phyloP scores from a whole-genome alignment of 345 rosid species.

The Moricandia arvensis region DNA sequence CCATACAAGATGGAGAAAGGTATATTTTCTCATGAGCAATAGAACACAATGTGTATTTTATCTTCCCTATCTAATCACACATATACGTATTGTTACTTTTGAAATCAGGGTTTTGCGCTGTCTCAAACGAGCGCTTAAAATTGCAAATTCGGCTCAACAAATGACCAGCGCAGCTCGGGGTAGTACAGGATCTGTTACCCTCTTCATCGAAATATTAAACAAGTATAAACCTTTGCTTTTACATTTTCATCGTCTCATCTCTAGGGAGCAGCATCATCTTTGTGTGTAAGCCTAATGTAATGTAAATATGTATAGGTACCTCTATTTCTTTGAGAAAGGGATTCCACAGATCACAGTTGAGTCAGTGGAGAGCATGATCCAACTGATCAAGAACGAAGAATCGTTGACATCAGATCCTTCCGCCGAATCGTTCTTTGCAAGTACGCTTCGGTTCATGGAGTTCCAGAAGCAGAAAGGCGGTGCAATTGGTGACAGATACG shows the following conservation, averaged over 20 bases:
- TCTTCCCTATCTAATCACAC: no score
- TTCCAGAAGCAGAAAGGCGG: constrained; percentile 98
- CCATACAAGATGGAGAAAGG: constrained; percentile 94
- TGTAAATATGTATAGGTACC: constrained; percentile 51
- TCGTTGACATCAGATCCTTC: constrained; percentile 52
- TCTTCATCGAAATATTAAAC: constrained; percentile 93
- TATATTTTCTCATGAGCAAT: constrained; percentile 13
- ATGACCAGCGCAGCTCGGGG: constrained; percentile 77
- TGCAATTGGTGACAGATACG: constrained; percentile 72
- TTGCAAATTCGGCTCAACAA: constrained; percentile 95
- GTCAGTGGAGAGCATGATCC: constrained; percentile 76
- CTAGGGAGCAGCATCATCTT: neutral
- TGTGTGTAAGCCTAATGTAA: neutral
- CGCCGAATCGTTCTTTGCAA: constrained; percentile 75
- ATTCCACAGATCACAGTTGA: constrained; percentile 67
- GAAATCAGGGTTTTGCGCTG: constrained; percentile 74
- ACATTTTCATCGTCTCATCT: neutral
- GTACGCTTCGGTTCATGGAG: constrained; percentile 72
- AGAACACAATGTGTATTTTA: neutral
- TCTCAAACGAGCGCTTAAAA: constrained; percentile 91
- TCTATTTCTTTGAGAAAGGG: constrained; percentile 91
- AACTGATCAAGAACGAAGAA: constrained; percentile 70
- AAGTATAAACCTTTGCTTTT: constrained; percentile 45
- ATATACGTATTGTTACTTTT: no score
- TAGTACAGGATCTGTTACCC: constrained; percentile 68